Evolutionary conservation across 805 yeast species (phyloP).

Genomic region (Saturnispora mendoncae): DNA sequence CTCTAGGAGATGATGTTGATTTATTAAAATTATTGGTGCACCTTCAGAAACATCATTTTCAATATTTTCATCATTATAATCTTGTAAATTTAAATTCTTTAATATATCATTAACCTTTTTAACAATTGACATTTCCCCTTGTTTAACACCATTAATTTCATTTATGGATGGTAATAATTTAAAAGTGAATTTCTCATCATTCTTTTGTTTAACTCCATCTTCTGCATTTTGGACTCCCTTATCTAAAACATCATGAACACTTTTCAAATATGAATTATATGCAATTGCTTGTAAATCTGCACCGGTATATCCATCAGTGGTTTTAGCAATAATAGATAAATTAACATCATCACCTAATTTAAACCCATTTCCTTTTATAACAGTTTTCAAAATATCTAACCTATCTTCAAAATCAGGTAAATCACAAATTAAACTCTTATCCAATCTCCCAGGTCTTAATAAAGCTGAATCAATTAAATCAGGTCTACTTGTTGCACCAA

Average conservation of each 20-base stretch:
- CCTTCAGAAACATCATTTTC: slow-evolving; percentile 28
- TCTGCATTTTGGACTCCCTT: too few species aligned
- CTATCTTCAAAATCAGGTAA: slow-evolving; percentile 70
- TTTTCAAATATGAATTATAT: slow-evolving; percentile 83
- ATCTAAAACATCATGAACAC: slow-evolving; percentile 64
- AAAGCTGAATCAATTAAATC: slow-evolving; percentile 93
- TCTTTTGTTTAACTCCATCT: too few species aligned
- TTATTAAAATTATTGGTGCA: slow-evolving; percentile 36
- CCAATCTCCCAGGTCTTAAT: slow-evolving; percentile 91
- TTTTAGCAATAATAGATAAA: slow-evolving; percentile 43
- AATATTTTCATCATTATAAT: slow-evolving; percentile 32
- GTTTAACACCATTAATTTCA: slow-evolving; percentile 11
- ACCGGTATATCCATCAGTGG: slow-evolving; percentile 76
- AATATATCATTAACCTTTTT: slow-evolving; percentile 15
- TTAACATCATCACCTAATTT: slow-evolving; percentile 42
- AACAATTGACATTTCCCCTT: slow-evolving; percentile 17
- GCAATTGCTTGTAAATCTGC: slow-evolving; percentile 92
- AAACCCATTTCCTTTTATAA: slow-evolving; percentile 52
- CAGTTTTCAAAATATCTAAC: slow-evolving; percentile 55
- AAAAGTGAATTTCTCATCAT: slow-evolving; percentile 16
- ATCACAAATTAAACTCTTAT: slow-evolving; percentile 84
- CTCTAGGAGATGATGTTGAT: slow-evolving; percentile 44
- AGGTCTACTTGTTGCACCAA: slow-evolving; percentile 95
- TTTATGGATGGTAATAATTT: slow-evolving; percentile 12
- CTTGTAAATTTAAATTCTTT: slow-evolving; percentile 21